These are phyloP conservation scores for Boletus tomentosulus DNA, from an alignment of 768 basidiomycete species.

Conservation along the genomic window DNA sequence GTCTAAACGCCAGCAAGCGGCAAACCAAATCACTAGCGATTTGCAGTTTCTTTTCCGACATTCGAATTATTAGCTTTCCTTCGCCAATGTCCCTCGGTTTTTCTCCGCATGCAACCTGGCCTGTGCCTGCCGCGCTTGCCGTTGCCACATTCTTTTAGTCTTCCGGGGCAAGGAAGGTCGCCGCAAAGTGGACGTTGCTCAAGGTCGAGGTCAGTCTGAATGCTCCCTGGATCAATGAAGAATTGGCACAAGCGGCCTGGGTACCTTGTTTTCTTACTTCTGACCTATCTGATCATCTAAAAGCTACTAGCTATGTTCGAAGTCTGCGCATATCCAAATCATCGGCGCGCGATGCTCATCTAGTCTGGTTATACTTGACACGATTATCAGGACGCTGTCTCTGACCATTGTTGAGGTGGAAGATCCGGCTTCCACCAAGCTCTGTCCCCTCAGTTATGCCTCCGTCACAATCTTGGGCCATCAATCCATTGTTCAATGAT, in stretches of 20 bases:
- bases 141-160: constrained; percentile 69
- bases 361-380: constrained; percentile 59
- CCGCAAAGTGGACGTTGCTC: constrained; percentile 63
- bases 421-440: constrained; percentile 46
- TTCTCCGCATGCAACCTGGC: constrained; percentile 64
- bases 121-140: constrained; percentile 60
- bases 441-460: constrained; percentile 44
- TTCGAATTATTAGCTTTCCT: constrained; percentile 71
- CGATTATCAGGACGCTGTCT: constrained; percentile 58
- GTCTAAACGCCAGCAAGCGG: constrained; percentile 44
- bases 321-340: constrained; percentile 61
- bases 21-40: constrained; percentile 47
- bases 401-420: constrained; percentile 57
- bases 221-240: constrained; percentile 69
- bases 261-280: constrained; percentile 36
- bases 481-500: neutral
- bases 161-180: constrained; percentile 53
- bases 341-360: constrained; percentile 51
- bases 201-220: constrained; percentile 65
- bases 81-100: constrained; percentile 68
- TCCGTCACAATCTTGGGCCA: constrained; percentile 10
- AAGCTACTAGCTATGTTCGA: constrained; percentile 68
- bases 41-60: constrained; percentile 60
- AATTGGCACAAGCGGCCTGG: constrained; percentile 73
- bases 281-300: constrained; percentile 5